Conservation (phyloP, 768 basidiomycete genomes). For the Harrya chromipes region DNA sequence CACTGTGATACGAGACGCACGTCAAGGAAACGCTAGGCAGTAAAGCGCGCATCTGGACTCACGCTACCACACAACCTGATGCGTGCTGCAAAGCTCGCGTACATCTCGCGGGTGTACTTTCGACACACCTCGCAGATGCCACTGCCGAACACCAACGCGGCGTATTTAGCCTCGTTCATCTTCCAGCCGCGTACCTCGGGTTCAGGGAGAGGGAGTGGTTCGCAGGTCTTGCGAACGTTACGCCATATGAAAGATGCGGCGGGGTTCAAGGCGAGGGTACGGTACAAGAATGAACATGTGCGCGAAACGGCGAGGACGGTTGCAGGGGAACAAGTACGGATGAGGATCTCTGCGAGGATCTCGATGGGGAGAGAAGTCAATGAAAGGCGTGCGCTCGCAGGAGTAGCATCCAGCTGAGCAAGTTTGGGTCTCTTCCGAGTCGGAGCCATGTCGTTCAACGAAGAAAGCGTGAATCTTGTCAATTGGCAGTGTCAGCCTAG, state of each 20-base stretch:
- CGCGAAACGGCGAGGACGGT: constrained; percentile 60
- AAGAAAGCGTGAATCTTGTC: too few species aligned
- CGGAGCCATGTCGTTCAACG: too few species aligned
- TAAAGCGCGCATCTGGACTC: constrained; percentile 10
- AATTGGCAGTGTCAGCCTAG: too few species aligned
- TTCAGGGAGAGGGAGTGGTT: constrained; percentile 38
- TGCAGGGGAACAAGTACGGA: constrained; percentile 47
- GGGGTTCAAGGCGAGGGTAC: constrained; percentile 43
- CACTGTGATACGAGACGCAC: constrained; percentile 10
- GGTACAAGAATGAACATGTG: constrained; percentile 52
- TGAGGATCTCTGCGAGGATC: constrained; percentile 60
- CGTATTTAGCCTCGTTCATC: constrained; percentile 52
- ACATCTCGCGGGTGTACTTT: constrained; percentile 35
- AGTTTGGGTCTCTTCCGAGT: too few species aligned
- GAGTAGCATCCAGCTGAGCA: too few species aligned
- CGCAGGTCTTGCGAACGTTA: constrained; percentile 39
- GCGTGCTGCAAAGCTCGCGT: constrained; percentile 46
- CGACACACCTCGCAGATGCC: constrained; percentile 59
- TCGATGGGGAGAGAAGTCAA: constrained; percentile 51
- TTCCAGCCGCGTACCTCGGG: constrained; percentile 36
- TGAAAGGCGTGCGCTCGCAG: not conserved
- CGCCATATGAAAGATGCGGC: constrained; percentile 59
- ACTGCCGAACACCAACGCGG: constrained; percentile 59
- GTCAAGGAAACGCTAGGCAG: not conserved
- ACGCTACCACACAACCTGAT: constrained; percentile 45